Conservation (phyloP, 768 basidiomycete species). For the Roridomyces roridus region DNA sequence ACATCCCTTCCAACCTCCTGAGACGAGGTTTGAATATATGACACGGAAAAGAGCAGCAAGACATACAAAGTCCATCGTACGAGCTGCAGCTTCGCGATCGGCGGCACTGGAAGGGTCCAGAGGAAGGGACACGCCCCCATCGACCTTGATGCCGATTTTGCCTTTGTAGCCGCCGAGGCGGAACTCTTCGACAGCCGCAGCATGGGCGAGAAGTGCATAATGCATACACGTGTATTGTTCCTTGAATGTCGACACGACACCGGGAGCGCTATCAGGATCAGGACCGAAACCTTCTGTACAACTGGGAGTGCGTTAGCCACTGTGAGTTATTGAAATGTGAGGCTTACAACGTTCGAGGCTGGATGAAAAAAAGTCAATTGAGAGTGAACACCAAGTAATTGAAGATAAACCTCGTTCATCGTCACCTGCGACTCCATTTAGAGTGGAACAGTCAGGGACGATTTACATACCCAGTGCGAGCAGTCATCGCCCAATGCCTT, state of each 20-base stretch:
- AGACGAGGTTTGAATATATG: not conserved
- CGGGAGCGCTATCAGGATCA: slow-evolving; percentile 17
- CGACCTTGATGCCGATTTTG: slow-evolving; percentile 26
- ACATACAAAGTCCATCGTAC: slow-evolving; percentile 26
- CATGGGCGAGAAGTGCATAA: slow-evolving; percentile 21
- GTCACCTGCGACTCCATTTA: slow-evolving; percentile 19
- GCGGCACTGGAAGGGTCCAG: slow-evolving; percentile 16
- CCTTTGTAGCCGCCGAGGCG: slow-evolving; percentile 23
- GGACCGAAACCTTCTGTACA: slow-evolving; percentile 25
- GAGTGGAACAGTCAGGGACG: no score
- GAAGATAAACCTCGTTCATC: slow-evolving; percentile 22
- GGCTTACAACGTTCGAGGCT: slow-evolving; percentile 26
- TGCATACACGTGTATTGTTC: slow-evolving; percentile 25
- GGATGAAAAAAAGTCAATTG: not conserved
- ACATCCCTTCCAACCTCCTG: slow-evolving; percentile 26
- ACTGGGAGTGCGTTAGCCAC: not conserved
- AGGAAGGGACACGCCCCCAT: slow-evolving; percentile 22
- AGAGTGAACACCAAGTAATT: not conserved
- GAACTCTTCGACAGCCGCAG: slow-evolving; percentile 25
- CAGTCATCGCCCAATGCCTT: slow-evolving; percentile 20
- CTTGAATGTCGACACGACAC: slow-evolving; percentile 11
- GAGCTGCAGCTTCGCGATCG: slow-evolving; percentile 20
- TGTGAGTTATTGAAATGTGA: not conserved
- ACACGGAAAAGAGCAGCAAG: not conserved
- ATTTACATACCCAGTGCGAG: slow-evolving; percentile 10